Evolutionary conservation across 805 yeast genomes (phyloP), one percentile per base, ranked within the genome.

Genomic region (Metschnikowia reukaufii): DNA sequence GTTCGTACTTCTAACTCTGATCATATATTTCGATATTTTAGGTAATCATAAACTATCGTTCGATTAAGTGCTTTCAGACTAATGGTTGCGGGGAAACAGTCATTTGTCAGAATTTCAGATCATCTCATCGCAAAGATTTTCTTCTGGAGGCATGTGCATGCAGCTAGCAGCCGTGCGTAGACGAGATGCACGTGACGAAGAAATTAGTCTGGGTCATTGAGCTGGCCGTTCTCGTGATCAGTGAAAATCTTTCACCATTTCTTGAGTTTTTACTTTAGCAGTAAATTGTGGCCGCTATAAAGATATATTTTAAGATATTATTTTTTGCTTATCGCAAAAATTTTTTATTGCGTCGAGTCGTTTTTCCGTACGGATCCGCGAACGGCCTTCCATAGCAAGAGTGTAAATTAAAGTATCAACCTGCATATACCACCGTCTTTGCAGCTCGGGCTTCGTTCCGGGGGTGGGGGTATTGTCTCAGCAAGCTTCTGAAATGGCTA

Each of bases 101-200:
- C 3, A 12, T 36, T 38, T 27, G 20, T 17, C 7, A 6, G 40
- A 38, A 38, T 33, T 40, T 34, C 38, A 33, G 13, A 41, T 21
- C 44, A 33, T 41, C 44, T 41, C 44, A 41, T 41, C 44, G 44
- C 44, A 13, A 17, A 10, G 17, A 16, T 6, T 15, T 25, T 33
- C 33, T 34, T 23, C 17, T 30, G 13, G 15, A 25, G 23, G 16
- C 19, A 27, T 16, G 16, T 41, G 44, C 44, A 41, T 34, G 33
- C 33, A 20, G 38, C 9, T 17, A 19, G n/a, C 12, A 18, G 15
- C 20, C 23, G 38, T 41, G 38, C 44, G 38, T 33, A 34, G 33
- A 13, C 44, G 44, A 41, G 38, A 25, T 34, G 44, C 44, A 25
- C 39, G 7, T 32, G 29, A 32, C 15, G 18, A 13, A 13, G 12